A percentile compares a stretch with the other conserved stretches of the same genome.
These are phyloP conservation scores for Penicillium crustosum DNA, from an alignment of 2,329 filamentous ascomycete species.

Conservation along the genomic window DNA sequence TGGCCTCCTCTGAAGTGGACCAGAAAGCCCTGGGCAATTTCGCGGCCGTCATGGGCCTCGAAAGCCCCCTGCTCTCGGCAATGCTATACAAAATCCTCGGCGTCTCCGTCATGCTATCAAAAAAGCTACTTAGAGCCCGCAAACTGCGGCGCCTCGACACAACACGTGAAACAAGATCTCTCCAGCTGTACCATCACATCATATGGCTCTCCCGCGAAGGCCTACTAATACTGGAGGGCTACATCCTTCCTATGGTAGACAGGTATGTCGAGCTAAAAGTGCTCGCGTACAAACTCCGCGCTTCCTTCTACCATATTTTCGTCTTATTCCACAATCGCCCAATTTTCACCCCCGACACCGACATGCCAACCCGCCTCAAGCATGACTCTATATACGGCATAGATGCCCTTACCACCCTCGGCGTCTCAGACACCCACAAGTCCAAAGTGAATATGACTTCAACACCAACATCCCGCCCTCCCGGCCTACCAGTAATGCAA, in stretches of 20 bases:
- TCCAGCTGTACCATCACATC: constrained; percentile 86
- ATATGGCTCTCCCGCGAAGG: constrained; percentile 95
- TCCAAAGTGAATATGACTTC: not conserved
- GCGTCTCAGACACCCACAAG: constrained; percentile 35
- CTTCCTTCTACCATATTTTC: constrained; percentile 95
- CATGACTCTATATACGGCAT: constrained; percentile 38
- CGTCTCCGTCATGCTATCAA: constrained; percentile 81
- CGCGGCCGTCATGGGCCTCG: constrained; percentile 73
- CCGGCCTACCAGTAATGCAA: constrained; percentile 36
- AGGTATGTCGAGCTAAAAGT: constrained; percentile 82
- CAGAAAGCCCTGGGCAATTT: constrained; percentile 93
- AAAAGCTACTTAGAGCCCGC: constrained; percentile 77
- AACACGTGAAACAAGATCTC: constrained; percentile 72
- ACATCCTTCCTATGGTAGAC: constrained; percentile 80
- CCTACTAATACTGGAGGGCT: constrained; percentile 78
- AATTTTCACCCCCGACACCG: constrained; percentile 62
- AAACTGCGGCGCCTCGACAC: constrained; percentile 80
- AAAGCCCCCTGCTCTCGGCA: constrained; percentile 70
- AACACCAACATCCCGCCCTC: constrained; percentile 29
- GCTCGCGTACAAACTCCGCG: constrained; percentile 84
- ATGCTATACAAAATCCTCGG: constrained; percentile 91
- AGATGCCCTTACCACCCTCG: constrained; percentile 42
- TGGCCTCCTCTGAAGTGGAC: constrained; percentile 97
- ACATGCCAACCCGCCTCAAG: constrained; percentile 20
- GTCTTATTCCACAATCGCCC: constrained; percentile 94